Evolutionary conservation across 1,284 basidiomycete species (phyloP).

Genomic region (Microbotryum violaceum): DNA sequence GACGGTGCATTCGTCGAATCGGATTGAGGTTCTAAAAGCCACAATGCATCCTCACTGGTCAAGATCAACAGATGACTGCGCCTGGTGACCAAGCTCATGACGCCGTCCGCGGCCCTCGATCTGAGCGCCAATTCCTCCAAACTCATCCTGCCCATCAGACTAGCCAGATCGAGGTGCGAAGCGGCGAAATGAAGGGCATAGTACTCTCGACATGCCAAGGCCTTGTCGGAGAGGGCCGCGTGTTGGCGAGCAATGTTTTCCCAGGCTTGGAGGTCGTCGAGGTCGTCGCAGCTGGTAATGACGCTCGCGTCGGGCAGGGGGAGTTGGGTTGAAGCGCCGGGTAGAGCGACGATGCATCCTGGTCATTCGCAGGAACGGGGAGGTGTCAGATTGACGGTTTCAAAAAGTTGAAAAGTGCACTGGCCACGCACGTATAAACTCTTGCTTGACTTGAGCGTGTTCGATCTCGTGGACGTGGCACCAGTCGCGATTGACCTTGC

Average conservation of each 20-base stretch:
- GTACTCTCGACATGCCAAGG: constrained; percentile 20
- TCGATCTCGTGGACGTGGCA: constrained; percentile 26
- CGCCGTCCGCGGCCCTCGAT: constrained; percentile 3
- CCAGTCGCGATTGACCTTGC: constrained; percentile 25
- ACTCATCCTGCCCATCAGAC: constrained; percentile 12
- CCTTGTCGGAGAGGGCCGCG: constrained; percentile 16
- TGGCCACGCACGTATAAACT: constrained; percentile 20
- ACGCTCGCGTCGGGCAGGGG: neutral
- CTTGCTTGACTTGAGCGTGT: constrained; percentile 16
- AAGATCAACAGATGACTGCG: constrained; percentile 21
- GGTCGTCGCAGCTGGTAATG: neutral
- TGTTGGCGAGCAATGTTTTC: constrained; percentile 19
- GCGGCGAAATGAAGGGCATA: constrained; percentile 25
- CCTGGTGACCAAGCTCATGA: neutral
- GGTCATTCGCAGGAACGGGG: no score
- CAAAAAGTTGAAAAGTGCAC: no score
- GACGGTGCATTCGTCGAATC: neutral
- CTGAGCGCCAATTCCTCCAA: constrained; percentile 6
- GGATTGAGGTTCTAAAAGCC: constrained; percentile 20
- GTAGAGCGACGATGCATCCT: neutral
- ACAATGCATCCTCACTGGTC: constrained; percentile 27
- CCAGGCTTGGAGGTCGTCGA: constrained; percentile 22
- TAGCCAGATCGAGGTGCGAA: constrained; percentile 12
- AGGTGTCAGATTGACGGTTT: no score
- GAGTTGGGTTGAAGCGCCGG: neutral